Evolutionary conservation across 441 rosid genomes (phyloP).

Genomic region (Populus tomentosa): DNA sequence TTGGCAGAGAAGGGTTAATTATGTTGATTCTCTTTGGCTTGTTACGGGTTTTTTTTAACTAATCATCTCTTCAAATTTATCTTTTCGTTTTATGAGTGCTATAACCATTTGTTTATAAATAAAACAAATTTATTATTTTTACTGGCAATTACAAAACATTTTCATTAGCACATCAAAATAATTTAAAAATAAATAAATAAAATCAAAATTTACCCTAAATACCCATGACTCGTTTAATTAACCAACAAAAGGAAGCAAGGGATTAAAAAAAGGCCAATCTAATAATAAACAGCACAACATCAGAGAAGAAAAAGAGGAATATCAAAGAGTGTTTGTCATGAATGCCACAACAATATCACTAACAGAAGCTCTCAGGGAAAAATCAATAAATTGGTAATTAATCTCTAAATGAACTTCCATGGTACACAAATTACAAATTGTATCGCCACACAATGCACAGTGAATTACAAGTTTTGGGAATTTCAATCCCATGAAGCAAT

Average conservation of each 20-base stretch:
- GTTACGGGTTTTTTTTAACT: no score
- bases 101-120: no score
- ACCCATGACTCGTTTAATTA: neutral
- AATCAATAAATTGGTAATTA: slow-evolving; percentile 69
- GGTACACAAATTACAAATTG: slow-evolving; percentile 74
- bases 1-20: no score
- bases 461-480: slow-evolving; percentile 63
- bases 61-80: no score
- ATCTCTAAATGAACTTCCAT: slow-evolving; percentile 65
- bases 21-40: no score
- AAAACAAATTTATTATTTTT: no score
- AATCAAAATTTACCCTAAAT: neutral
- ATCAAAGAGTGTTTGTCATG: neutral
- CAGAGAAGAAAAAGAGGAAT: neutral
- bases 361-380: slow-evolving; percentile 24
- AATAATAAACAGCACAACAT: neutral
- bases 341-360: slow-evolving; percentile 18
- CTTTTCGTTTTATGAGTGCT: no score
- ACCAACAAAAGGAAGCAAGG: neutral
- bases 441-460: slow-evolving; percentile 53
- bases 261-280: no score
- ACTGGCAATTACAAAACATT: no score
- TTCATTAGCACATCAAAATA: no score
- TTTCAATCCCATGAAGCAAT: slow-evolving; percentile 46
- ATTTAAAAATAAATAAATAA: no score